A percentile compares a stretch with the other conserved stretches of the same genome.
Evolutionary conservation across 208 protist genomes (phyloP).

Genomic region (Hexamita inflata): DNA sequence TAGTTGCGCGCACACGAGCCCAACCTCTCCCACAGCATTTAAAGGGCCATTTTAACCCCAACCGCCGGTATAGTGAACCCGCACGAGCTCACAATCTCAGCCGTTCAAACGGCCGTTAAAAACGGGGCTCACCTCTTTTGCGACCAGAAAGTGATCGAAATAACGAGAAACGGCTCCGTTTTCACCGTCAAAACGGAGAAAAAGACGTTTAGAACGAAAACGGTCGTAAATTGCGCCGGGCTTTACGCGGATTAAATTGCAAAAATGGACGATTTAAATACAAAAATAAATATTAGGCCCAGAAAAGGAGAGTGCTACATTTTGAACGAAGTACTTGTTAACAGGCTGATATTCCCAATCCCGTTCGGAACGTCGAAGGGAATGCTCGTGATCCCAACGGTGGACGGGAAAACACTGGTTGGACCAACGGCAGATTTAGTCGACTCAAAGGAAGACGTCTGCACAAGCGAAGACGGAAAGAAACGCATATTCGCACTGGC

Average conservation of each 20-base stretch:
- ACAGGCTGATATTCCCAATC: no score
- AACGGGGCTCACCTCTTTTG: background rate
- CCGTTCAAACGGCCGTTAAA: background rate
- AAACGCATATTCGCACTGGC: no score
- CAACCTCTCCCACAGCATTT: background rate
- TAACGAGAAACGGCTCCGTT: background rate
- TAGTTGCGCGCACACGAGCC: slow-evolving; percentile 19
- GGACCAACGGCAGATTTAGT: slow-evolving; percentile 33
- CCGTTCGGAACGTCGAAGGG: slow-evolving; percentile 28
- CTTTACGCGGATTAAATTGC: slow-evolving; percentile 25
- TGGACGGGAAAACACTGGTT: slow-evolving; percentile 32
- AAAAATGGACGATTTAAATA: background rate
- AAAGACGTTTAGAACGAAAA: background rate
- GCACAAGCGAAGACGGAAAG: no score
- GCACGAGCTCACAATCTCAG: slow-evolving; percentile 19
- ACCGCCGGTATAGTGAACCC: slow-evolving; percentile 21
- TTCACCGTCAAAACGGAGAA: background rate
- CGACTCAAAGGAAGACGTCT: no score
- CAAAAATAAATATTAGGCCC: slow-evolving; percentile 18
- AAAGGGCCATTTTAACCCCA: background rate
- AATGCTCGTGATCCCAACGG: slow-evolving; percentile 33
- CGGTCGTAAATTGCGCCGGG: slow-evolving; percentile 17
- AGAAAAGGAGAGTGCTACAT: slow-evolving; percentile 33
- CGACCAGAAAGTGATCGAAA: background rate
- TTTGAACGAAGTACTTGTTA: slow-evolving; percentile 8